A percentile compares a stretch with the other conserved stretches of the same genome.
phyloP scores from a whole-genome alignment of 2,329 filamentous ascomycete genomes.

The Sporothrix phasma region DNA sequence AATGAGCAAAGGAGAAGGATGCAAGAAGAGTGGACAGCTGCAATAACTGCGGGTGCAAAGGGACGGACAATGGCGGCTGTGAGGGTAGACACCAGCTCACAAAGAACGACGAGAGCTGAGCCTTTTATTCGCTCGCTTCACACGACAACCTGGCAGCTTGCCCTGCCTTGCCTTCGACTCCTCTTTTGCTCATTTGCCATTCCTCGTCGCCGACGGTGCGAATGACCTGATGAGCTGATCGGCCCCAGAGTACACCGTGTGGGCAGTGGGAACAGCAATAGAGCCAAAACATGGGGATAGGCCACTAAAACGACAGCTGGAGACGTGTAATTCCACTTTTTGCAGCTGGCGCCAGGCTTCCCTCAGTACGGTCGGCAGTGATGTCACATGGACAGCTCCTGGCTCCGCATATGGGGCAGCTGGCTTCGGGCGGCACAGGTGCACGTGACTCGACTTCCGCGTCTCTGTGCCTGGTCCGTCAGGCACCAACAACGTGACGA shows the following conservation, averaged over 20 bases:
- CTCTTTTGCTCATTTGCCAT: neutral
- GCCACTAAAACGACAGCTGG: no score
- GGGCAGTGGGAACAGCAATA: no score
- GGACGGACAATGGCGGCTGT: no score
- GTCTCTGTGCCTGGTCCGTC: constrained; percentile 1
- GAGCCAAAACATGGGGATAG: neutral
- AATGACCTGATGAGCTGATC: constrained; percentile 3
- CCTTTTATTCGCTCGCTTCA: neutral
- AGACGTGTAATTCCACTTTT: neutral
- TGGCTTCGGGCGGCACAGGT: no score
- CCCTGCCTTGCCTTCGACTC: neutral
- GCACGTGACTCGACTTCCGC: neutral
- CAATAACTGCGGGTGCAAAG: no score
- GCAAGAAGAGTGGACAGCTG: neutral
- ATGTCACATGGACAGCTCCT: constrained; percentile 15
- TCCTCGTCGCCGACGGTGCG: neutral
- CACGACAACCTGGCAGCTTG: neutral
- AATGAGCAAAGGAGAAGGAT: neutral
- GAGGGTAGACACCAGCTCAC: neutral
- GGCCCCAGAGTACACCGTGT: neutral
- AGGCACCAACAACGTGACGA: constrained; percentile 9
- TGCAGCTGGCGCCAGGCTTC: neutral
- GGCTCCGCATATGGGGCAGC: neutral
- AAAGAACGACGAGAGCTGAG: neutral
- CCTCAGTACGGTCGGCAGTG: constrained; percentile 6